Conservation (phyloP, 192 early-diverging fungal species). For the Obelidium mucronatum region DNA sequence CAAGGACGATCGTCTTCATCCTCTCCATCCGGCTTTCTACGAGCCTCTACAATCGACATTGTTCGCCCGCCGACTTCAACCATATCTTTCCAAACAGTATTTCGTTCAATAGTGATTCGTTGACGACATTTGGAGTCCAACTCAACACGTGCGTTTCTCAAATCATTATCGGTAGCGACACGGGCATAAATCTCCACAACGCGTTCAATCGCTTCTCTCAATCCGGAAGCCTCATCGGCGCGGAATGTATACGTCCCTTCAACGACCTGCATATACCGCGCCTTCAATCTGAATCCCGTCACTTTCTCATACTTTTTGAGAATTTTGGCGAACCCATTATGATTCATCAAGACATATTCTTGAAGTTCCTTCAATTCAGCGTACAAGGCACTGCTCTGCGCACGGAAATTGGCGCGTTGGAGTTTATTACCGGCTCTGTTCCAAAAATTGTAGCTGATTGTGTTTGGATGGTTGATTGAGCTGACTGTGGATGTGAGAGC, state of each 20-base stretch:
- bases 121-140: conserved; percentile 85
- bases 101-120: conserved; percentile 94
- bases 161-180: conserved; percentile 64
- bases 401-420: conserved; percentile 50
- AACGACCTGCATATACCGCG: conserved; percentile 73
- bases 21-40: conserved; percentile 72
- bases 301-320: conserved; percentile 99
- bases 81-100: conserved; percentile 98
- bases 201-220: conserved; percentile 70
- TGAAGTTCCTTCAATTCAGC: conserved; percentile 85
- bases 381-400: conserved; percentile 75
- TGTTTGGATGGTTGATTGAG: conserved; percentile 1
- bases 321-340: conserved; percentile 93
- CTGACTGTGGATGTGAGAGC: neutral
- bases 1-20: conserved; percentile 35
- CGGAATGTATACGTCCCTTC: conserved; percentile 75
- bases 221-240: conserved; percentile 59
- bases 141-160: conserved; percentile 72
- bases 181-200: conserved; percentile 71
- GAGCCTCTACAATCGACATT: conserved; percentile 35
- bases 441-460: conserved; percentile 42
- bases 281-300: conserved; percentile 75
- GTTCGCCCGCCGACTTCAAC: conserved; percentile 52
- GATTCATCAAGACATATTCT: conserved; percentile 87
- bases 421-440: conserved; percentile 36